phyloP scores from a whole-genome alignment of 2,329 filamentous ascomycete species.

The Aspergillus novofumigatus region DNA sequence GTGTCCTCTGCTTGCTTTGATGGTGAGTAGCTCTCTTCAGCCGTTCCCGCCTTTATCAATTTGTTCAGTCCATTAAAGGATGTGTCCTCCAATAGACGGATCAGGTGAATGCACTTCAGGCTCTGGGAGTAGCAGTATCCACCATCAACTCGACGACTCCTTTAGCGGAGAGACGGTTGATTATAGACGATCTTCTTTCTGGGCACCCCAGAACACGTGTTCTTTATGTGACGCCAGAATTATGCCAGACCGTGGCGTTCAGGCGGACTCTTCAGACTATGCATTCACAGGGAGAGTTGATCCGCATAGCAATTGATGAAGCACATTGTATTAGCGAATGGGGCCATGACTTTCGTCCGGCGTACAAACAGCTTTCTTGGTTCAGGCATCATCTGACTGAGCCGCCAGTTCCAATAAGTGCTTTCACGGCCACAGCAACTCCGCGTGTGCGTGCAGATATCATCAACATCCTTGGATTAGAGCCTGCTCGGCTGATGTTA shows the following conservation, averaged over 20 bases:
- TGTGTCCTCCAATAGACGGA: conserved; percentile 61
- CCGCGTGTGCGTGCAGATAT: conserved; percentile 76
- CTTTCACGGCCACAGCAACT: conserved; percentile 88
- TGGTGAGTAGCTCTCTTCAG: conserved; percentile 52
- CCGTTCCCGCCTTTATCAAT: neutral
- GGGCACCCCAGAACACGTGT: conserved; percentile 80
- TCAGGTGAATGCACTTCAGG: conserved; percentile 76
- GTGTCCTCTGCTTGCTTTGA: conserved; percentile 81
- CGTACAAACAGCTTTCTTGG: conserved; percentile 82
- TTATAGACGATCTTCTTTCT: conserved; percentile 77
- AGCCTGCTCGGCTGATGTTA: conserved; percentile 59
- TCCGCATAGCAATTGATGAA: conserved; percentile 85
- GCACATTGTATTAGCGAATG: conserved; percentile 97
- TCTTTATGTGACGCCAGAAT: conserved; percentile 89
- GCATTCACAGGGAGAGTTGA: conserved; percentile 76
- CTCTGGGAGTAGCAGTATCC: conserved; percentile 71
- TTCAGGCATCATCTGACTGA: conserved; percentile 65
- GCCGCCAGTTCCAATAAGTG: conserved; percentile 84
- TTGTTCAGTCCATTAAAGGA: neutral
- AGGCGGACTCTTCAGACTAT: conserved; percentile 69
- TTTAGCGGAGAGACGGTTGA: conserved; percentile 58
- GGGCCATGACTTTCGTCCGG: conserved; percentile 94
- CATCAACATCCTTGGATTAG: conserved; percentile 67
- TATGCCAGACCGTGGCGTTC: conserved; percentile 74
- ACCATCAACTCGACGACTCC: conserved; percentile 83